Evolutionary conservation across 495 filamentous ascomycete genomes (phyloP).

Genomic region (Podospora comata): DNA sequence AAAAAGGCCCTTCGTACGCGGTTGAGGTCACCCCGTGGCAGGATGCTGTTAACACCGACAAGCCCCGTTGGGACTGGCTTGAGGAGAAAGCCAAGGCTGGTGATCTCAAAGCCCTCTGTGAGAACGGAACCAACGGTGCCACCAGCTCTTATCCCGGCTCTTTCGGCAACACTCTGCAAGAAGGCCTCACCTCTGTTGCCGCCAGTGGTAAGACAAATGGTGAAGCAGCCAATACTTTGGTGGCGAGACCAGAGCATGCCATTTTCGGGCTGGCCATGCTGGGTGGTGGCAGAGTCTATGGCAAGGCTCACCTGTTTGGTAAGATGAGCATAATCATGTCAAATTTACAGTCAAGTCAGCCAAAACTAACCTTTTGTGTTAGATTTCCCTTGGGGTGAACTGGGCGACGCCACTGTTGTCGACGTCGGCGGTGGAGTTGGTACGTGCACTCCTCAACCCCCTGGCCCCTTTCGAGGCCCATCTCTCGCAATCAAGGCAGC

Average conservation of each 20-base stretch:
- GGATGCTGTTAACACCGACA: not conserved
- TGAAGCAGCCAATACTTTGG: not conserved
- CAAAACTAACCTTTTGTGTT: not conserved
- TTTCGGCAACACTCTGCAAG: not conserved
- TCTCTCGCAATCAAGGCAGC: not conserved
- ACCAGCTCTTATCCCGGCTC: not conserved
- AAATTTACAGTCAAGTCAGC: not conserved
- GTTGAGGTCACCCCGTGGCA: not conserved
- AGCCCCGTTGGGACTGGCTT: not conserved
- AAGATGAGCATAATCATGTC: not conserved
- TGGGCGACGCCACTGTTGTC: not conserved
- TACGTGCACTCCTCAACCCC: not conserved
- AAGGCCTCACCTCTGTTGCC: not conserved
- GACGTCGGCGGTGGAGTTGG: not conserved
- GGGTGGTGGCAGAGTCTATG: not conserved
- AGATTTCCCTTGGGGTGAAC: not conserved
- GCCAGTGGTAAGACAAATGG: not conserved
- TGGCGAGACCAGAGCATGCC: not conserved
- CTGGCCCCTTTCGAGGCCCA: not conserved
- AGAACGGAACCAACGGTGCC: not conserved
- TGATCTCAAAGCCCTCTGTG: not conserved
- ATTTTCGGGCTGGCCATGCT: conserved; percentile 1
- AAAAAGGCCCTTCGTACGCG: not conserved
- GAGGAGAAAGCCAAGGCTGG: not conserved
- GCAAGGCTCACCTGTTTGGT: not conserved